phyloP scores from a whole-genome alignment of 176 grass and related monocot genomes.

The Themeda triandra region DNA sequence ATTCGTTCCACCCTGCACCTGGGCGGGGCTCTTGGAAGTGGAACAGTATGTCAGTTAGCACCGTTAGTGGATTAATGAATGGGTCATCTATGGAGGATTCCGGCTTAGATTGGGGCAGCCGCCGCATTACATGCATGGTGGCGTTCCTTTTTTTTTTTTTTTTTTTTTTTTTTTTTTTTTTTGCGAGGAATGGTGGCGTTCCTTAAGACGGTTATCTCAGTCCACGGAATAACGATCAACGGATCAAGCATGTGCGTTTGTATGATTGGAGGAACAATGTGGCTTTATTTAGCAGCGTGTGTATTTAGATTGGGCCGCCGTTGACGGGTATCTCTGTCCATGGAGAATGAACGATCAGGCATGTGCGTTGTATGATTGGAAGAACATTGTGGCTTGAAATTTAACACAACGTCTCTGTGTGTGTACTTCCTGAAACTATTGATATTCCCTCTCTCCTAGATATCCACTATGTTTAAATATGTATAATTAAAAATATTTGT shows the following conservation, averaged over 20 bases:
- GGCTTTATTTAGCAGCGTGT: too few relatives aligned
- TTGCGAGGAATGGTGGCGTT: too few relatives aligned
- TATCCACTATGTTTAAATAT: too few relatives aligned
- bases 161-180: too few relatives aligned
- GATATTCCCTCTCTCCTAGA: too few relatives aligned
- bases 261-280: slow-evolving; percentile 1
- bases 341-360: neutral
- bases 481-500: too few relatives aligned
- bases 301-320: neutral
- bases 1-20: slow-evolving; percentile 5
- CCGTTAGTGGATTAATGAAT: neutral
- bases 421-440: neutral
- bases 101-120: neutral
- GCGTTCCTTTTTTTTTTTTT: too few relatives aligned
- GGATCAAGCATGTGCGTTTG: neutral
- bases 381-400: neutral
- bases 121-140: too few relatives aligned
- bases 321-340: neutral
- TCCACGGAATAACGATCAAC: neutral
- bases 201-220: neutral
- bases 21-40: neutral
- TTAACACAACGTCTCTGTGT: too few relatives aligned
- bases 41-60: neutral
- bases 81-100: neutral
- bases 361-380: neutral